Evolutionary conservation across 1,284 basidiomycete species (phyloP), one percentile per base, ranked within the genome.

Genomic region (Testicularia cyperi): DNA sequence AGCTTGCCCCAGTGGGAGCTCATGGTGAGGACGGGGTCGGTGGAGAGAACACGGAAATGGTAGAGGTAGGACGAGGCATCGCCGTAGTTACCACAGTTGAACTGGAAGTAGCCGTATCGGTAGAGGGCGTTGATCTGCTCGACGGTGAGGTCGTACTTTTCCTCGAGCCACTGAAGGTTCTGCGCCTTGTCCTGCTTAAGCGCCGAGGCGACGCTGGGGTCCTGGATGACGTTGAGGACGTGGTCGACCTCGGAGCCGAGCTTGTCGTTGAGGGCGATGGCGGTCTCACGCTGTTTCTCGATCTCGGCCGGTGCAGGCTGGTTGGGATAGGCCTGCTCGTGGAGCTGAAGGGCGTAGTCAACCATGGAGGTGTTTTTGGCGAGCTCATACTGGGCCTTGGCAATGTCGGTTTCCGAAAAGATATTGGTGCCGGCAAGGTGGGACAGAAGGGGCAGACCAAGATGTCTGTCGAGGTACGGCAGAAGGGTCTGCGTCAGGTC

Each of bases 1-100:
- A 98, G 87, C 80, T 97, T 96, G 28, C 94, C 94, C 95, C 94
- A 98, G 79, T 92, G 88, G 5, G 92, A 89, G 9, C 94, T 97
- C 38, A 90, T 86, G 79, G 88, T 91, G 70, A 94, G 86, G 47
- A 92, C 88, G 55, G 83, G 82, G 77, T 95, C 90, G 52, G 92
- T 92, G 35, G 92, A 95, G 55, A 98, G 86, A 35, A 97, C 87
- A 55, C 92, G 89, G 83, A 96, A 98, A 78, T 98, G 94, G 82
- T 98, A 92, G 52, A 98, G 84, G 80, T 95, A 97, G 78, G 96
- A 92, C 41, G 92, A 91, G 16, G 95, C 92, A 54, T 89, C 89
- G 65, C 85, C 87, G 82, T 98, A 98, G 78, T 92, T 90, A 44
- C 95, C 94, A 76, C 90, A 90, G 25, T 92, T 90, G 81, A 91